Evolutionary conservation across 2,329 filamentous ascomycete species (phyloP), one percentile per base, ranked within the genome.

Genomic region (Lecanicillium sp.): DNA sequence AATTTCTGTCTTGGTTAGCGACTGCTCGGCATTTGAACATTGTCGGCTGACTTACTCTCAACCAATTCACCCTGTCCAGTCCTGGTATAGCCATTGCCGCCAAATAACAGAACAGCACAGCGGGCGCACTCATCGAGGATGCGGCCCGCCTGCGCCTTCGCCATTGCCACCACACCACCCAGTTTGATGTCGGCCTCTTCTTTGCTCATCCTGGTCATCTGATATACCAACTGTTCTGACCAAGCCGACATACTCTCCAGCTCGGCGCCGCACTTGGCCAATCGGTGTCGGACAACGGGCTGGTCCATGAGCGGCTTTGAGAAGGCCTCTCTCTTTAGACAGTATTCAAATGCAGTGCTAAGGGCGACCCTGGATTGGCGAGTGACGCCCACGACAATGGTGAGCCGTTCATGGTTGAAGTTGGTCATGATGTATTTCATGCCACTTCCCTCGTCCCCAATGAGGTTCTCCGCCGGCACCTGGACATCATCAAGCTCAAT

Each of bases 101-200:
- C 84, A 55, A 87, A 87, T 17, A 88, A 58, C 40, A 87, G 57
- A 33, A 85, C 72, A 1, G 83, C 81, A 39, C 72, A 77, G 49
- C 81, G 73, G 4, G 82, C 80, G 53, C 81, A 84, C 54, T 84
- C 79, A 46, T 83, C 80, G 32, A 87, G 49, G 11, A 87, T 81
- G 46, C 84, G 81, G 2, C 78, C 84, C 1, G 76, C 72, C 51
- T 86, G 79, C 1, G 83, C 84, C 61, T 89, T 88, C 12, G 75
- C 73, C 56, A 86, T 62, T 3, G 81, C 84, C 3, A 81, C 87
- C 51, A 86, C 58, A 0, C 84, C 84, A 1, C 84, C 84, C 1
- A 88, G 64, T 51, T 84, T 71, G 3, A 68, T 59, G 50, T 81
- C 77, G 8, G 75, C 77, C n/a, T 70, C 68, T 33, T 68, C 66